Evolutionary conservation across 2,329 filamentous ascomycete species (phyloP).

Genomic region (Periglandula ipomoeae): DNA sequence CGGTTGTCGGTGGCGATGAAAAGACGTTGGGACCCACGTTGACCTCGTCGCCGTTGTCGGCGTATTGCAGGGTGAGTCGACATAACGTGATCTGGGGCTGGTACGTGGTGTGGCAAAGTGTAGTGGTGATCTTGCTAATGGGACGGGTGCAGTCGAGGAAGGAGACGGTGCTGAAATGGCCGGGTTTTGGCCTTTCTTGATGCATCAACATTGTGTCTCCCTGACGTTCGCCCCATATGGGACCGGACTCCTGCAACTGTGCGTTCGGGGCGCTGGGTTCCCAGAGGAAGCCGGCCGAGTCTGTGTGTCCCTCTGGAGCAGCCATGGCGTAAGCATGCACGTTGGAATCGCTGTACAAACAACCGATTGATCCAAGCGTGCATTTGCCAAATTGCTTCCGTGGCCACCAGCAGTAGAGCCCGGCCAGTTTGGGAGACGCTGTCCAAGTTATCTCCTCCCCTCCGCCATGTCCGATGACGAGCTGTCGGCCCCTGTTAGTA

Average conservation of each 20-base stretch:
- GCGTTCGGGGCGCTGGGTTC: neutral
- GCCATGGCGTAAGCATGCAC: neutral
- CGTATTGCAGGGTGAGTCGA: neutral
- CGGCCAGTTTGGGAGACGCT: neutral
- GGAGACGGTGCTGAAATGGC: neutral
- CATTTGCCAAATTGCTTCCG: neutral
- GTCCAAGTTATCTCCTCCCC: neutral
- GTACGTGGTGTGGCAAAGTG: neutral
- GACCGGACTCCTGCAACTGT: neutral
- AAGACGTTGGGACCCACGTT: neutral
- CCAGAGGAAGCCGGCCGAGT: neutral
- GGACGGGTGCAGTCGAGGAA: neutral
- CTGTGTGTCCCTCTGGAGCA: neutral
- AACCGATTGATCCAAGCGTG: neutral
- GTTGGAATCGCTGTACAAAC: neutral
- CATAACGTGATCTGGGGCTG: neutral
- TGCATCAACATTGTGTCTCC: neutral
- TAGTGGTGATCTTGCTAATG: neutral
- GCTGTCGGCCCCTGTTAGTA: slow-evolving; percentile 20
- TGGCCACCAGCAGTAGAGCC: neutral
- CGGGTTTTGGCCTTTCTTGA: neutral
- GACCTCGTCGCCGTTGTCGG: neutral
- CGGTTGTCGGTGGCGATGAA: neutral
- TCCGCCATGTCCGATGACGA: neutral
- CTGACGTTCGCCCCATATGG: neutral